Conservation (phyloP, 306 rosid genomes). For the Lathyrus oleraceus region DNA sequence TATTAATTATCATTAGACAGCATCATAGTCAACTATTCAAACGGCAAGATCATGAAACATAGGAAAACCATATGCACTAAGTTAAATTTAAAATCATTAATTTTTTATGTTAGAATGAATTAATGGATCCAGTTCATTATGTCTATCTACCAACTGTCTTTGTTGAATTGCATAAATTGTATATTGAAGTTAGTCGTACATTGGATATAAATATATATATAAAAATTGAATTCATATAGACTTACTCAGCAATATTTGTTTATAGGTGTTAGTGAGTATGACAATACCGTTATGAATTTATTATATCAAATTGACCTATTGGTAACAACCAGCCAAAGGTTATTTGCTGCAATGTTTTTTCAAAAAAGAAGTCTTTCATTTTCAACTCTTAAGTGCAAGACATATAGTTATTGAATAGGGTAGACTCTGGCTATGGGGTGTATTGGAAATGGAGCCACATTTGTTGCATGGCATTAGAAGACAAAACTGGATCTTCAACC, state of each 20-base stretch:
- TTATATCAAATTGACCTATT: constrained; percentile 31
- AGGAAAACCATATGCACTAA: constrained; percentile 33
- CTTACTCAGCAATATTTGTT: neutral
- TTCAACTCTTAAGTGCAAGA: neutral
- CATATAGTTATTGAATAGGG: neutral
- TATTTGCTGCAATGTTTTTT: neutral
- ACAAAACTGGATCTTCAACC: constrained; percentile 19
- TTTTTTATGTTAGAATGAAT: constrained; percentile 9
- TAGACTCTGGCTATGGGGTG: neutral
- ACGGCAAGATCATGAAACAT: constrained; percentile 33
- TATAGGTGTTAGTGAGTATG: constrained; percentile 26
- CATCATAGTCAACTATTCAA: constrained; percentile 31
- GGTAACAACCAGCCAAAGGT: constrained; percentile 18
- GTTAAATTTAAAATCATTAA: neutral
- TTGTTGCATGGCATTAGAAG: constrained; percentile 10
- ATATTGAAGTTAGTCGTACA: constrained; percentile 19
- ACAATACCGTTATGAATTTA: constrained; percentile 41
- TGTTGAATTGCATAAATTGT: constrained; percentile 29
- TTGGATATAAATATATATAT: constrained; percentile 12
- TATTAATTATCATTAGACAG: constrained; percentile 19
- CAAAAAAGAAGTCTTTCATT: too few species aligned
- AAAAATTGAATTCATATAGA: constrained; percentile 15
- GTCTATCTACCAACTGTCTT: constrained; percentile 33
- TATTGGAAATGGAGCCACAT: constrained; percentile 23
- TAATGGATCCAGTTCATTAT: constrained; percentile 31